Evolutionary conservation across 2,329 filamentous ascomycete genomes (phyloP), one percentile per base, ranked within the genome.

Genomic region (Penicillium sp.): DNA sequence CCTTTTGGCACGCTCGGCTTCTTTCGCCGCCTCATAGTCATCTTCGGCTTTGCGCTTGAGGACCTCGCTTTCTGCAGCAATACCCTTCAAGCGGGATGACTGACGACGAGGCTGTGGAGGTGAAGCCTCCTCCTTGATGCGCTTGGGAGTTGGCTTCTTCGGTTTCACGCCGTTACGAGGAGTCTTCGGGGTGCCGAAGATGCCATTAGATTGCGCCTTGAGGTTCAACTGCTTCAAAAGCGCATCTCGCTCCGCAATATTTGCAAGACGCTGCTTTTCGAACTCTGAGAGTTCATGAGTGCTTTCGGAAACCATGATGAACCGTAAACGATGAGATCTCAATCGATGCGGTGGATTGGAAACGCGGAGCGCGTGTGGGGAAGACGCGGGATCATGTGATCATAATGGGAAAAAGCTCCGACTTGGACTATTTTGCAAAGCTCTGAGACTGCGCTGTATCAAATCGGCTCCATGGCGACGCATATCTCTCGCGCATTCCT

Each of bases 191-290:
- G 72, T 76, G 1, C 73, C 63, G 40, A 84, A 87, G 9, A 87
- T 75, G n/a, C 86, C 86, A 0, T 88, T 83, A 0, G 86, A 80
- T 2, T 82, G 81, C 1, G 81, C 78, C 62, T 84, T 80, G 57
- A 81, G 74, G 31, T 87, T 85, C 1, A 95, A 80, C 52, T 90
- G 86, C 52, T 87, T 87, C 0, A 96, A 72, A 0, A 95, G 78
- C 66, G 86, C 88, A 69, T 92, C 86, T 60, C 95, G 93, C 46
- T 88, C 84, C 0, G 86, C 88, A 35, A 95, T 95, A 58, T 95
- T 95, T 53, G 90, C 89, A 13, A 89, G 81, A 0, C 91, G 81
- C 59, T 88, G 84, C 61, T 85, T 84, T 76, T 95, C 91, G 70
- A 95, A 96, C 33, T 89, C 88, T 70, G 88, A 95, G 60, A 95